A percentile compares a stretch with the other conserved stretches of the same genome.
Conservation (phyloP, 305 asterid species). For the Solanum hybrid region DNA sequence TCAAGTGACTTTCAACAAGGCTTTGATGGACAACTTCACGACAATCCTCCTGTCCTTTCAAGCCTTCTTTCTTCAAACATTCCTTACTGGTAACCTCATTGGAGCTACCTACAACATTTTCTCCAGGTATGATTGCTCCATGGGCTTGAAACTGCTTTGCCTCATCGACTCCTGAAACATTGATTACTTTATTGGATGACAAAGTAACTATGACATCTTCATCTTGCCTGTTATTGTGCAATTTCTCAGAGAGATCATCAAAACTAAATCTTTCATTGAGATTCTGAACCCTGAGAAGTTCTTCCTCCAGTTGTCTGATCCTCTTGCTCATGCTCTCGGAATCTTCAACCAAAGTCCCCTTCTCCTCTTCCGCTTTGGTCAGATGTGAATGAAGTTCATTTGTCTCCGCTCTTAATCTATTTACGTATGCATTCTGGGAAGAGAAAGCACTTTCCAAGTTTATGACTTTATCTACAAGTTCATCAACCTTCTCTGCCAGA, state of each 20-base stretch:
- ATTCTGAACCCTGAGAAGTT: slow-evolving; percentile 20
- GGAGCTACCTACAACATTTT: not conserved
- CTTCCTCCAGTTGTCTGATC: slow-evolving; percentile 30
- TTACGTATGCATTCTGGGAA: slow-evolving; percentile 30
- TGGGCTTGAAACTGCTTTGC: slow-evolving; percentile 3
- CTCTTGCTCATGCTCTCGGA: slow-evolving; percentile 20
- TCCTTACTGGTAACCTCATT: not conserved
- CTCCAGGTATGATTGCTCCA: not conserved
- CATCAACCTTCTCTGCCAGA: slow-evolving; percentile 34
- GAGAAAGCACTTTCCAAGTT: slow-evolving; percentile 18
- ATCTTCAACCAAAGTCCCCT: slow-evolving; percentile 16
- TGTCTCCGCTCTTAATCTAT: slow-evolving; percentile 27
- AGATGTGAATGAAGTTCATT: slow-evolving; percentile 23
- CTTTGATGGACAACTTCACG: not conserved
- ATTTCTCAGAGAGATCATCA: slow-evolving; percentile 14
- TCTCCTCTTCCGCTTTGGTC: slow-evolving; percentile 18
- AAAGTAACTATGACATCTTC: slow-evolving; percentile 8
- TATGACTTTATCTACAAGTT: slow-evolving; percentile 26
- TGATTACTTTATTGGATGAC: not conserved
- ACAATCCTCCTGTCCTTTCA: not conserved
- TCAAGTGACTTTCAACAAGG: not conserved
- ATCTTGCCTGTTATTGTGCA: slow-evolving; percentile 20
- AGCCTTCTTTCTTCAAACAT: not conserved
- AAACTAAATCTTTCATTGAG: slow-evolving; percentile 18
- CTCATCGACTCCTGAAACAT: not conserved